phyloP scores from a whole-genome alignment of 345 rosid genomes.

The Schrenkiella parvula region DNA sequence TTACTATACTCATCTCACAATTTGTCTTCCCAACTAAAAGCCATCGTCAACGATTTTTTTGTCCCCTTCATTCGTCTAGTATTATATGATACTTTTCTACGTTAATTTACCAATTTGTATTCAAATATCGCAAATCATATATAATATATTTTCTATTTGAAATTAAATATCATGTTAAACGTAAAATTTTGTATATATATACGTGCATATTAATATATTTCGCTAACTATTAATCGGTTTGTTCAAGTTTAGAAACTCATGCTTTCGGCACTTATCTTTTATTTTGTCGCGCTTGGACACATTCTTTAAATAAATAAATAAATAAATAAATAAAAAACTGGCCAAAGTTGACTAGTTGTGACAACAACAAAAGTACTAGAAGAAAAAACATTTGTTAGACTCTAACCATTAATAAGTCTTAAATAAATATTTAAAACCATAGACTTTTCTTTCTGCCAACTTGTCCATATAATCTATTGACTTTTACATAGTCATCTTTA shows the following conservation, averaged over 20 bases:
- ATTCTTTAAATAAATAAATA: neutral
- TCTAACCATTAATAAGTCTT: neutral
- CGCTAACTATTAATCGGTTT: neutral
- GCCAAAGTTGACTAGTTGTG: neutral
- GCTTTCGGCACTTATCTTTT: neutral
- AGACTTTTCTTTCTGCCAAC: neutral
- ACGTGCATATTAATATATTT: neutral
- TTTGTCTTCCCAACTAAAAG: neutral
- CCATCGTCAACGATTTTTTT: neutral
- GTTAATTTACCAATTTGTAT: neutral
- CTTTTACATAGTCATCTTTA: neutral
- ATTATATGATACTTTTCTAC: slow-evolving; percentile 6
- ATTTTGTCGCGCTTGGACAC: neutral
- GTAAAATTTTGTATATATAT: neutral
- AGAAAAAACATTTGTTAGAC: neutral
- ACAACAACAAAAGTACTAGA: neutral
- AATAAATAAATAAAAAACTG: neutral
- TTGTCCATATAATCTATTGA: neutral
- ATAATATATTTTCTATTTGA: neutral
- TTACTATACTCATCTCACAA: too few relatives aligned
- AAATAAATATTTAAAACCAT: neutral
- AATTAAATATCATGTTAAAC: neutral
- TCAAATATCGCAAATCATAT: too few relatives aligned
- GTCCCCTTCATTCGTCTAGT: neutral
- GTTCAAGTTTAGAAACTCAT: neutral